Conservation (phyloP, 2,329 filamentous ascomycete genomes). For the Ophioceras dolichostomum region DNA sequence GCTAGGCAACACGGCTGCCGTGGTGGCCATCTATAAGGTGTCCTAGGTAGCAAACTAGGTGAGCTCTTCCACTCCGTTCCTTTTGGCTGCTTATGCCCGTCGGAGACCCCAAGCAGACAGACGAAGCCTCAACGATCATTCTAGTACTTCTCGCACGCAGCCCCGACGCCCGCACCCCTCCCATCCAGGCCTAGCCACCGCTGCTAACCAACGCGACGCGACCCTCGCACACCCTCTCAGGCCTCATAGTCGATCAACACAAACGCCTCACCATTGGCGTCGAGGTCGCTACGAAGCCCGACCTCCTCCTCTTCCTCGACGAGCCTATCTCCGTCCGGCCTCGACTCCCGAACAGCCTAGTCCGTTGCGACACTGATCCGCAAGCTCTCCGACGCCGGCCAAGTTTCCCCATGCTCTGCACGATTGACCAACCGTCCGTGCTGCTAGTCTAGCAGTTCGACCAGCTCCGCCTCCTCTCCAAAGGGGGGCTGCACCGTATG, state of each 20-base stretch:
- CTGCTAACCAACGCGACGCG: no score
- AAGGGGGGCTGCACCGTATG: conserved; percentile 69
- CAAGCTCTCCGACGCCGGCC: conserved; percentile 72
- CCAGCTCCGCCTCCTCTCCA: conserved; percentile 63
- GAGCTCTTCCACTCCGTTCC: no score
- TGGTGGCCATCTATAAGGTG: no score
- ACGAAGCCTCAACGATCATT: no score
- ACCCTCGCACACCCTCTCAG: no score
- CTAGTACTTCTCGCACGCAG: no score
- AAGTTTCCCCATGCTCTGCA: conserved; percentile 94
- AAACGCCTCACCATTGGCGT: conserved; percentile 87
- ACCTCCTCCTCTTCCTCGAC: conserved; percentile 81
- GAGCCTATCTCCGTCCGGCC: conserved; percentile 90
- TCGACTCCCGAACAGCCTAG: conserved; percentile 90
- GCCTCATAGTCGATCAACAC: conserved; percentile 59
- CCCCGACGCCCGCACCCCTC: no score
- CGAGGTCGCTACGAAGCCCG: conserved; percentile 87
- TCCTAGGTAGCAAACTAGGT: no score
- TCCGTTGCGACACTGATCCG: conserved; percentile 79
- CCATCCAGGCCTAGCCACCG: no score
- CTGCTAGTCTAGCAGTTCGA: conserved; percentile 91
- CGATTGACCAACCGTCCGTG: conserved; percentile 93
- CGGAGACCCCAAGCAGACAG: no score
- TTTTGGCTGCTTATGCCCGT: no score
- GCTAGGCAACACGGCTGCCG: no score